These are phyloP conservation scores for Aurinia saxatilis DNA, from an alignment of 345 rosid genomes.

Conservation along the genomic window DNA sequence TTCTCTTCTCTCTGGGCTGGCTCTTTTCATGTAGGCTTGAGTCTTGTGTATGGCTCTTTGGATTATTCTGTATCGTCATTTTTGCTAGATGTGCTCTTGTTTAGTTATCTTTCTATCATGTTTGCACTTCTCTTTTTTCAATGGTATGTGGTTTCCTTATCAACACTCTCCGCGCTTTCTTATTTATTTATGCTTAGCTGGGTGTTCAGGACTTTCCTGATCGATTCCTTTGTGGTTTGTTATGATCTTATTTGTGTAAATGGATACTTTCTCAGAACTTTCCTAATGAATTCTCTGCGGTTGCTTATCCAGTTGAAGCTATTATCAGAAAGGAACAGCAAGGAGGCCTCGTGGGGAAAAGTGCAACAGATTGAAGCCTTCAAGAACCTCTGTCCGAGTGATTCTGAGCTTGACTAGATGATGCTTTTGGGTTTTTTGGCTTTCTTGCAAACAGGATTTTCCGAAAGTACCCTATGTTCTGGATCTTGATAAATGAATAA, in stretches of 20 bases:
- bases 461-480: not conserved
- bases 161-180: not conserved
- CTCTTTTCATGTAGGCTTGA: not conserved
- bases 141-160: too few relatives aligned
- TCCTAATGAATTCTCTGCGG: not conserved
- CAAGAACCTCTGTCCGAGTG: not conserved
- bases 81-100: not conserved
- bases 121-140: not conserved
- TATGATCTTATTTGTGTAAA: not conserved
- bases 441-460: not conserved
- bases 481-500: not conserved
- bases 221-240: not conserved
- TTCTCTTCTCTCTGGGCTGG: not conserved
- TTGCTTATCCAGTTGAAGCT: slow-evolving; percentile 4
- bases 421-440: not conserved
- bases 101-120: not conserved
- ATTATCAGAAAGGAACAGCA: not conserved
- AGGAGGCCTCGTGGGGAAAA: not conserved
- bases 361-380: not conserved
- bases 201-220: too few relatives aligned
- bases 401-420: not conserved
- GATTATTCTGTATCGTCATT: not conserved
- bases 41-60: not conserved
- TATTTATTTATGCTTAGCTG: not conserved
- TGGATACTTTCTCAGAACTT: not conserved